These are phyloP conservation scores for Pleurotus cornucopiae DNA, from an alignment of 768 basidiomycete species.

Conservation along the genomic window DNA sequence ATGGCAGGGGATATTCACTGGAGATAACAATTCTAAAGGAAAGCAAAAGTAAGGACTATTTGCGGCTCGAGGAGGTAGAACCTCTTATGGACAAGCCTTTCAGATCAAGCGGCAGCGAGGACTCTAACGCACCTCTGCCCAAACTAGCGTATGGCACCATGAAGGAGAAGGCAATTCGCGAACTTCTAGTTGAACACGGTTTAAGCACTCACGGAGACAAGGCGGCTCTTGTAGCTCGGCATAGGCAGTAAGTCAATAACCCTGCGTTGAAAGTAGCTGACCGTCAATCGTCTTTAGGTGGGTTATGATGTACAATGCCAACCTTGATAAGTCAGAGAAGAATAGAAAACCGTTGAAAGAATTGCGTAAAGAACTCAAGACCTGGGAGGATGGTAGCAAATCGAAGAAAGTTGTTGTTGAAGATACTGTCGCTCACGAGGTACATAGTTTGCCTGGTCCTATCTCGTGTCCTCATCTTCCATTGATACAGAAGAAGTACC, in stretches of 20 bases:
- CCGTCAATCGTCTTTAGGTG: constrained; percentile 37
- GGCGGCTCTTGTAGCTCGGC: constrained; percentile 46
- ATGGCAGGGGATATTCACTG: constrained; percentile 4
- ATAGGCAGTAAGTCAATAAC: constrained; percentile 43
- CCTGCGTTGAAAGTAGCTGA: background rate
- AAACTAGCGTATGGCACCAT: constrained; percentile 63
- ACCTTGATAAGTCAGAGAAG: constrained; percentile 50
- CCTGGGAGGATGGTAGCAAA: constrained; percentile 52
- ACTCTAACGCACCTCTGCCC: constrained; percentile 46
- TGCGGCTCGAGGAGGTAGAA: background rate
- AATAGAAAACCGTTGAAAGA: constrained; percentile 43
- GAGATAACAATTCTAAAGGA: constrained; percentile 35
- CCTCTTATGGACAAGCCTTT: background rate
- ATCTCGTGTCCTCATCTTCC: background rate
- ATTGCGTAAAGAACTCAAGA: constrained; percentile 48
- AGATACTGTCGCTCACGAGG: constrained; percentile 35
- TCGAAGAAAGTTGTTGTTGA: constrained; percentile 37
- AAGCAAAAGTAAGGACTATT: constrained; percentile 26
- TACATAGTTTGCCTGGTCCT: constrained; percentile 12
- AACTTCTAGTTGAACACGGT: constrained; percentile 47
- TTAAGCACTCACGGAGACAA: constrained; percentile 52
- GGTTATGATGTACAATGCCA: constrained; percentile 68
- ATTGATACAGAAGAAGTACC: constrained; percentile 31
- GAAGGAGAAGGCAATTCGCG: constrained; percentile 56
- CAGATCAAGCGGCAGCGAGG: constrained; percentile 21